Conservation (phyloP, 768 basidiomycete species). For the Sporobolomyces roseus region DNA sequence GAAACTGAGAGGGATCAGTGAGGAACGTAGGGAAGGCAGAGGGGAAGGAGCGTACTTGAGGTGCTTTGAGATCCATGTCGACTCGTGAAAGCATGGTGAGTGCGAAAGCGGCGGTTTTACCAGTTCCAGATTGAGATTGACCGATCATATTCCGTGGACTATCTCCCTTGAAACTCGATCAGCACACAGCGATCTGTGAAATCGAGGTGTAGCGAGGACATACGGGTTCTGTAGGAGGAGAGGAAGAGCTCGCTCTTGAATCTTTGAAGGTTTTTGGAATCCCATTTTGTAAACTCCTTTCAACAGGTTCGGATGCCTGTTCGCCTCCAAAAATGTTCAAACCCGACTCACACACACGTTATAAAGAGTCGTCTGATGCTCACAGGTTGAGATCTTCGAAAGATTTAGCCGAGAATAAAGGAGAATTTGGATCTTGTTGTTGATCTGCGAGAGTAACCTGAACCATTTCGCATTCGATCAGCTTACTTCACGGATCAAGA, state of each 20-base stretch:
- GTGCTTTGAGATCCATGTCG: conserved; percentile 73
- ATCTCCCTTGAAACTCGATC: not conserved
- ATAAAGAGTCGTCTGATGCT: not conserved
- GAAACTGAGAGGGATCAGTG: not conserved
- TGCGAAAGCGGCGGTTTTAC: conserved; percentile 97
- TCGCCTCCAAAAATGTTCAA: not conserved
- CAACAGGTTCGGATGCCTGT: conserved; percentile 75
- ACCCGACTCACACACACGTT: not conserved
- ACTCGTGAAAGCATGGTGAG: conserved; percentile 94
- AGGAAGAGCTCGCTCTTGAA: conserved; percentile 93
- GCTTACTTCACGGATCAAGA: too few relatives aligned
- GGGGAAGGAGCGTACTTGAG: conserved; percentile 61
- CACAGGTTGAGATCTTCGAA: conserved; percentile 95
- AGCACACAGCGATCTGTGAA: not conserved
- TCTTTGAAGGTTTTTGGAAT: conserved; percentile 96
- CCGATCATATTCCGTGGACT: conserved; percentile 99
- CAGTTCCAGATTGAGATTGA: conserved; percentile 97
- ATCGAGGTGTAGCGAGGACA: conserved; percentile 45
- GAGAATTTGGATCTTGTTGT: conserved; percentile 93
- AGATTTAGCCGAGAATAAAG: conserved; percentile 82
- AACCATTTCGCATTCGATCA: too few relatives aligned
- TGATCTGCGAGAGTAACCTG: conserved; percentile 97
- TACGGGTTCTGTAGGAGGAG: conserved; percentile 85
- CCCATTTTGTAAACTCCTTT: conserved; percentile 93
- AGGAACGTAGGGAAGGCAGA: not conserved